Base-by-base conservation (phyloP, 1,284 basidiomycete species). In the Sporisorium scitamineum region DNA sequence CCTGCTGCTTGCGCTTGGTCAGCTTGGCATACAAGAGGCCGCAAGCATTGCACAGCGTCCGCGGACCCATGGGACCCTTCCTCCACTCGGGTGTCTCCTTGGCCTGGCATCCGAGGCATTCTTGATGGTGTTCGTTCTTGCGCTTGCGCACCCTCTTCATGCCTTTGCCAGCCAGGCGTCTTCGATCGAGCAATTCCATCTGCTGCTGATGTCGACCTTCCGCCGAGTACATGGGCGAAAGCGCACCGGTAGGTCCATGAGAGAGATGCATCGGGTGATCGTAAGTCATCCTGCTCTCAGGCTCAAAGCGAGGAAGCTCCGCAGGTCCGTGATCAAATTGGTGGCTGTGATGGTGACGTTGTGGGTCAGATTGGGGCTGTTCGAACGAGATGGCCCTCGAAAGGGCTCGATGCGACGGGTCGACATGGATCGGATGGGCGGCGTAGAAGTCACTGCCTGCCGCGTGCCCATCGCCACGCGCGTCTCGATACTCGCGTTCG, bases 11-110 rank as follows among this genome's bases (percentile, higher is more conserved):
- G 26, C 74, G 74, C 41, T 68, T 69, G 29, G 57, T 72, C n/a
- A 76, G 66, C 59, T 84, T 84, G 42, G 83, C 81, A 26, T 76
- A 84, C 18, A 82, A 78, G 18, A 84, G 71, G 18, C 83, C 83
- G 45, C 83, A 84, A 0, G 83, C 83, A 55, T 83, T 82, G 65
- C 78, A 82, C 26, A 80, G 61, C 39, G 77, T 83, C 41, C 78
- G 74, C 14, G 81, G 83, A 26, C 83, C 83, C 66, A 80, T 75
- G 1, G 83, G 83, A 8, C 83, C 83, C 54, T 83, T 83, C 16
- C 83, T 65, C 82, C 83, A 84, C 57, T 84, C 83, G n/a, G 83
- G 83, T 20, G 83, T 76, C 47, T 76, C 74, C 47, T 76, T 76
- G 8, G 74, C 74, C 27, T 76, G 74, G 26, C 74, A 76, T 7